phyloP scores from a whole-genome alignment of 2,329 filamentous ascomycete genomes.

The Calonectria pteridis region DNA sequence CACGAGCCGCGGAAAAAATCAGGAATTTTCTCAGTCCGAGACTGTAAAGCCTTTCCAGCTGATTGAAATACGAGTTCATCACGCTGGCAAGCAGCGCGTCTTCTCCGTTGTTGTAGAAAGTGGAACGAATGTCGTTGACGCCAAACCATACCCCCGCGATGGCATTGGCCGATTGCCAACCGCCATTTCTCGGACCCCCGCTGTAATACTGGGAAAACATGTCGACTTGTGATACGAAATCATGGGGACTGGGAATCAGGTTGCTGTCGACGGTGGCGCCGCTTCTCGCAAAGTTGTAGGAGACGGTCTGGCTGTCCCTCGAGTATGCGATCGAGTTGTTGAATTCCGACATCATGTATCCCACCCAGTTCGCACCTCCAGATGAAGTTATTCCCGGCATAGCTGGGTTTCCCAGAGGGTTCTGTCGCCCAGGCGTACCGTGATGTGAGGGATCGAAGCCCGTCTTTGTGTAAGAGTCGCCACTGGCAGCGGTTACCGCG shows the following conservation, averaged over 20 bases:
- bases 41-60: slow-evolving; percentile 12
- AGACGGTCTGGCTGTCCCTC: background rate
- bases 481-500: background rate
- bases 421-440: background rate
- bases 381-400: slow-evolving; percentile 8
- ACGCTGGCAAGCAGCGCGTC: background rate
- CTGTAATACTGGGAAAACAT: background rate
- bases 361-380: slow-evolving; percentile 11
- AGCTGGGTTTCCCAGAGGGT: slow-evolving; percentile 12
- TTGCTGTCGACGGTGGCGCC: slow-evolving; percentile 12
- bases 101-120: background rate
- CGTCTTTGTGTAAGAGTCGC: slow-evolving; percentile 20
- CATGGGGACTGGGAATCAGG: background rate
- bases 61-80: background rate
- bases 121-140: slow-evolving; percentile 17
- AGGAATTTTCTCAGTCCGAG: slow-evolving; percentile 9
- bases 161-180: background rate
- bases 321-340: background rate
- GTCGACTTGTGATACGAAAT: background rate
- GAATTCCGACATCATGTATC: slow-evolving; percentile 16
- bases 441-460: slow-evolving; percentile 5
- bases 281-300: slow-evolving; percentile 18
- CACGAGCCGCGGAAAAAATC: slow-evolving; percentile 3
- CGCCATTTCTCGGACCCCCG: background rate
- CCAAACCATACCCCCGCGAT: slow-evolving; percentile 13